These are phyloP conservation scores for Aspergillus ruber DNA, from an alignment of 2,329 filamentous ascomycete genomes.

Conservation along the genomic window DNA sequence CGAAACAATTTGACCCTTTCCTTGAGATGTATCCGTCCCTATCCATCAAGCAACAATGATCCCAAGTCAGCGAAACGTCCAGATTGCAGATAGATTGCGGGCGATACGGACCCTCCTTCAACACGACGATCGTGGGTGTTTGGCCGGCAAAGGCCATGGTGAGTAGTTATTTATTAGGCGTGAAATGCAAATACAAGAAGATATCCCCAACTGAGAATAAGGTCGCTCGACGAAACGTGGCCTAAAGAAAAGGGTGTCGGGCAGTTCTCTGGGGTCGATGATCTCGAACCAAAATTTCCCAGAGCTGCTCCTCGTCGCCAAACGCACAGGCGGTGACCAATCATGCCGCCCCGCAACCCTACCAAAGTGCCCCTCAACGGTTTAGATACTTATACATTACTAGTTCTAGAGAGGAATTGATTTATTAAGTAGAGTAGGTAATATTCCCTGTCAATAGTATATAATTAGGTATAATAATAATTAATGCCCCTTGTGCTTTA, in stretches of 20 bases:
- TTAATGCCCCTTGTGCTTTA: neutral
- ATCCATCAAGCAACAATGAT: constrained; percentile 12
- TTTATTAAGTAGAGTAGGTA: neutral
- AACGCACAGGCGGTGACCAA: constrained; percentile 29
- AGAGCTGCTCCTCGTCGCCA: constrained; percentile 28
- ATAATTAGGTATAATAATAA: neutral
- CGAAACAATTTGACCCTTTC: constrained; percentile 90
- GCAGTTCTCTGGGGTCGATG: constrained; percentile 26
- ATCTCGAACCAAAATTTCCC: constrained; percentile 38
- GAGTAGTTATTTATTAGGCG: constrained; percentile 10
- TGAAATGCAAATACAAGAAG: constrained; percentile 11
- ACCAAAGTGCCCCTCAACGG: constrained; percentile 2
- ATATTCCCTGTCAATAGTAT: neutral
- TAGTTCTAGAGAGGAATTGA: too few species aligned
- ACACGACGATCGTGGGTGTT: constrained; percentile 94
- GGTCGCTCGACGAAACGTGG: constrained; percentile 14
- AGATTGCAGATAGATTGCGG: constrained; percentile 14
- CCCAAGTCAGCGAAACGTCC: constrained; percentile 21
- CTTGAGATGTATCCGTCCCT: constrained; percentile 97
- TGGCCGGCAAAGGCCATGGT: constrained; percentile 94
- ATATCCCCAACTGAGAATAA: constrained; percentile 12
- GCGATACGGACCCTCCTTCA: constrained; percentile 77
- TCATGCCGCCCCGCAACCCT: constrained; percentile 18
- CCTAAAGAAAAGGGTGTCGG: constrained; percentile 15
- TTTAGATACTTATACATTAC: neutral